These are phyloP conservation scores for Fusarium tricinctum DNA, from an alignment of 2,329 filamentous ascomycete species.

Conservation along the genomic window DNA sequence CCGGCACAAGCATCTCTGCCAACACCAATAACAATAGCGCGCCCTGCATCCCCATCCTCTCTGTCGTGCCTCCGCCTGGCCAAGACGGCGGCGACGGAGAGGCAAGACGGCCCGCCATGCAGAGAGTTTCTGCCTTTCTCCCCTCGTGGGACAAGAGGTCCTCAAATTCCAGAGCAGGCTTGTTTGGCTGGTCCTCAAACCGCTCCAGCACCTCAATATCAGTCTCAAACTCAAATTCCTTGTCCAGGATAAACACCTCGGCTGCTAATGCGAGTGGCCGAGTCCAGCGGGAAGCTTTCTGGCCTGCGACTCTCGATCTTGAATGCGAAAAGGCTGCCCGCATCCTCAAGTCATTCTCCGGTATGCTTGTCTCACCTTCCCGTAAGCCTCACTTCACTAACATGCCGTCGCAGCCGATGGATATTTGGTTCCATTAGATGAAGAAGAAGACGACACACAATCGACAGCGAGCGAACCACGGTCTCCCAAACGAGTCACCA, in stretches of 20 bases:
- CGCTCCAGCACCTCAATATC: constrained; percentile 60
- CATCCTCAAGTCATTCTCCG: constrained; percentile 91
- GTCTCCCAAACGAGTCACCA: constrained; percentile 68
- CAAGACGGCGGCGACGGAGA: constrained; percentile 55
- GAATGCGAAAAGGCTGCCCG: constrained; percentile 93
- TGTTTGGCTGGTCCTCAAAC: constrained; percentile 62
- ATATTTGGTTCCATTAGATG: constrained; percentile 65
- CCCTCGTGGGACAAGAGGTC: constrained; percentile 62
- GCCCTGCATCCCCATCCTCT: constrained; percentile 46
- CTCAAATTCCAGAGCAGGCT: constrained; percentile 51
- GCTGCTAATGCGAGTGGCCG: constrained; percentile 52
- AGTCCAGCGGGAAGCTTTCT: constrained; percentile 76
- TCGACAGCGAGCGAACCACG: constrained; percentile 58
- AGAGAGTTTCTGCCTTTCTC: constrained; percentile 61
- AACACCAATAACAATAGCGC: constrained; percentile 53
- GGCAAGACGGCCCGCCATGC: constrained; percentile 56
- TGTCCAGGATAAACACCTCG: constrained; percentile 54
- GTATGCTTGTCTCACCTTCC: constrained; percentile 58
- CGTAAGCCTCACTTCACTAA: constrained; percentile 35
- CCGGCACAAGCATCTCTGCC: constrained; percentile 32
- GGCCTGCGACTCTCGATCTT: constrained; percentile 86
- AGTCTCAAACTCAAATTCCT: constrained; percentile 37
- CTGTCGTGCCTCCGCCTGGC: constrained; percentile 53
- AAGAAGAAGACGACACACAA: constrained; percentile 54
- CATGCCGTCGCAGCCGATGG: constrained; percentile 63